Evolutionary conservation across 805 yeast genomes (phyloP), one percentile per base, ranked within the genome.

Genomic region (Pichia thaimueangensis): DNA sequence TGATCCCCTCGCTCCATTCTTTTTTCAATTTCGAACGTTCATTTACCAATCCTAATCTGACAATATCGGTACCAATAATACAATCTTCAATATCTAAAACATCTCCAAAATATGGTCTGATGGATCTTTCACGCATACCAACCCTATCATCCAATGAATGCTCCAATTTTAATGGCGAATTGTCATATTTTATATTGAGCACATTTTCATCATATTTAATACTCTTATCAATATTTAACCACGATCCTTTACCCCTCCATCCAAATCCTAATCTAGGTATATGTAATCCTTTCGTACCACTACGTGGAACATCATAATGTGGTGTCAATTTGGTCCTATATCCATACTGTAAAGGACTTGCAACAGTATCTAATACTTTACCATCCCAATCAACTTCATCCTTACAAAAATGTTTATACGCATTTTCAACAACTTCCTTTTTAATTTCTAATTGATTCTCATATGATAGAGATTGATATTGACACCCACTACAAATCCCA

Each of bases 251-350:
- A 10, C 95, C 95, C 59, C 85, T 85, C 40, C 82, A 71, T 7
- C 95, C 95, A 65, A 91, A 93, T 1, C 98, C 98, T 43, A 93
- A 68, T 13, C 85, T 76, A 15, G 96, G 96, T 4, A 58, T 35
- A 12, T 34, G 35, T 22, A 42, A 34, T 13, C 50, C 53, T 6
- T 46, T 52, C 29, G 24, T 43, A 9, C 51, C 51, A 25, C 46
- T 41, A 17, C 49, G 41, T 35, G 49, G 49, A n/a, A 48, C 45
- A 48, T 55, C 78, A 63, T 89, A 93, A 65, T 93, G 98, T 5
- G 98, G 98, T 0, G 98, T 93, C 32, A 93, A 71, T 58, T 93
- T 93, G 0, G 98, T 93, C 58, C 98, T 72, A 63, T 93, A 93
- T 29, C 71, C 70, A 58, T 72, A 84, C 51, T 80, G 72, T 43